Conservation (phyloP, 495 filamentous ascomycete genomes). For the Cercophora scortea region DNA sequence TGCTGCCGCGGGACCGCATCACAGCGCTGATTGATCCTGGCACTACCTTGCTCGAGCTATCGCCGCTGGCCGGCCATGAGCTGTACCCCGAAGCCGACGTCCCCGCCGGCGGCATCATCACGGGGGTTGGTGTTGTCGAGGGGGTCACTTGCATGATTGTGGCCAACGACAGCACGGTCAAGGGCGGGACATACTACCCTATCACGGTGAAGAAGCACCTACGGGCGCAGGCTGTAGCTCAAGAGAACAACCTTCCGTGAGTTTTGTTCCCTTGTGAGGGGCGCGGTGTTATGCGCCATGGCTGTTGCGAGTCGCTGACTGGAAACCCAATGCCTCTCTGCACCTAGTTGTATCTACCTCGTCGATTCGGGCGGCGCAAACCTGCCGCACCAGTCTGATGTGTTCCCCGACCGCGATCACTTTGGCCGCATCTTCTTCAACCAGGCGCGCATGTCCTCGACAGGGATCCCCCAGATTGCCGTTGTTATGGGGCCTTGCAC, state of each 20-base stretch:
- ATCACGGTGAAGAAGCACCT: constrained; percentile 98
- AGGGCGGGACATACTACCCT: constrained; percentile 98
- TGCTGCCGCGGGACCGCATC: constrained; percentile 87
- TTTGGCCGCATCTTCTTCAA: constrained; percentile 99
- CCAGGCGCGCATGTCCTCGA: constrained; percentile 83
- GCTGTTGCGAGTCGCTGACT: constrained; percentile 1
- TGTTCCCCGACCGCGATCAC: constrained; percentile 92
- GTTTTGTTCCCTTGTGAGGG: constrained; percentile 6
- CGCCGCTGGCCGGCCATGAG: constrained; percentile 75
- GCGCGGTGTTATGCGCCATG: not conserved
- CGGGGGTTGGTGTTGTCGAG: constrained; percentile 82
- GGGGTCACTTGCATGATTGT: constrained; percentile 92
- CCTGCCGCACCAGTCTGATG: constrained; percentile 89
- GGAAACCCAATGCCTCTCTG: too few species aligned
- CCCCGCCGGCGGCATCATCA: constrained; percentile 80
- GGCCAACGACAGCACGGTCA: constrained; percentile 95
- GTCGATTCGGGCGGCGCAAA: constrained; percentile 97
- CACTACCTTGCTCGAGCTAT: constrained; percentile 86
- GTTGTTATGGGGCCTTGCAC: constrained; percentile 99
- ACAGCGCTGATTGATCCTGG: constrained; percentile 83
- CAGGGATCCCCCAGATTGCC: constrained; percentile 85
- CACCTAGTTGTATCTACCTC: constrained; percentile 73
- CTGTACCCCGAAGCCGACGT: constrained; percentile 67
- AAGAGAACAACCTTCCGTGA: constrained; percentile 67
- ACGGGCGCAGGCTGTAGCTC: constrained; percentile 82